phyloP scores from a whole-genome alignment of 2,329 filamentous ascomycete genomes.

The Cryphonectria japonica region DNA sequence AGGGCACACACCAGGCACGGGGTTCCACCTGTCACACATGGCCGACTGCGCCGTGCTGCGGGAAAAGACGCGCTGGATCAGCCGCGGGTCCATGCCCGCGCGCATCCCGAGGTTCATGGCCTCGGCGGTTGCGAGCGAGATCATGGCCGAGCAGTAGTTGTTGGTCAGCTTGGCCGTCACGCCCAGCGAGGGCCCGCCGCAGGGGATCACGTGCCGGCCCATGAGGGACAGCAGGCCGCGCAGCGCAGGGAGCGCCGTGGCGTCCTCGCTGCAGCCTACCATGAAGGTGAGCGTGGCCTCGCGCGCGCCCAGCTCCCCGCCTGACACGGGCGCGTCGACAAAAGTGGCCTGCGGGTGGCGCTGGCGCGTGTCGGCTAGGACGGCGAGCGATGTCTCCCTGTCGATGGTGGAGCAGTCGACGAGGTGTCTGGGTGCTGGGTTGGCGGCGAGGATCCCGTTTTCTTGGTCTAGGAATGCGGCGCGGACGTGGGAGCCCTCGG shows the following conservation, averaged over 20 bases:
- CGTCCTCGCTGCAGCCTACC: constrained; percentile 36
- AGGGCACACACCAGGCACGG: constrained; percentile 40
- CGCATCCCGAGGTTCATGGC: constrained; percentile 64
- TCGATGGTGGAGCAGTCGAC: constrained; percentile 76
- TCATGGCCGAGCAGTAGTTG: constrained; percentile 63
- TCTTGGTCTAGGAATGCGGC: constrained; percentile 54
- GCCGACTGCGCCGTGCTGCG: constrained; percentile 38
- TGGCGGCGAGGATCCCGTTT: constrained; percentile 53
- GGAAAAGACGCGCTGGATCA: constrained; percentile 50
- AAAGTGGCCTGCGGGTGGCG: constrained; percentile 31
- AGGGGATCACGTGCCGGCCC: constrained; percentile 58
- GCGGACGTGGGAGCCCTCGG: constrained; percentile 68
- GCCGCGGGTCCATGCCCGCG: constrained; percentile 42
- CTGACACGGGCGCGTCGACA: constrained; percentile 40
- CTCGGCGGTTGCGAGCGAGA: constrained; percentile 61
- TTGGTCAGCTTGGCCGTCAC: constrained; percentile 64
- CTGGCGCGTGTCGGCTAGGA: constrained; percentile 24
- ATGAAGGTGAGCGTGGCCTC: constrained; percentile 40
- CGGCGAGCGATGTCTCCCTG: constrained; percentile 57
- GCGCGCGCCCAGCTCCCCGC: constrained; percentile 37
- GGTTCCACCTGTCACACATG: constrained; percentile 40
- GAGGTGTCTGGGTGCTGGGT: constrained; percentile 53
- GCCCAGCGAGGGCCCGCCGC: constrained; percentile 58
- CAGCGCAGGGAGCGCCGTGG: constrained; percentile 47
- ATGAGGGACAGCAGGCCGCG: constrained; percentile 52